Percentiles rank a stretch among this genome's conserved stretches.
Evolutionary conservation across 2,329 filamentous ascomycete genomes (phyloP).

Genomic region (Teratosphaeriaceae sp.): DNA sequence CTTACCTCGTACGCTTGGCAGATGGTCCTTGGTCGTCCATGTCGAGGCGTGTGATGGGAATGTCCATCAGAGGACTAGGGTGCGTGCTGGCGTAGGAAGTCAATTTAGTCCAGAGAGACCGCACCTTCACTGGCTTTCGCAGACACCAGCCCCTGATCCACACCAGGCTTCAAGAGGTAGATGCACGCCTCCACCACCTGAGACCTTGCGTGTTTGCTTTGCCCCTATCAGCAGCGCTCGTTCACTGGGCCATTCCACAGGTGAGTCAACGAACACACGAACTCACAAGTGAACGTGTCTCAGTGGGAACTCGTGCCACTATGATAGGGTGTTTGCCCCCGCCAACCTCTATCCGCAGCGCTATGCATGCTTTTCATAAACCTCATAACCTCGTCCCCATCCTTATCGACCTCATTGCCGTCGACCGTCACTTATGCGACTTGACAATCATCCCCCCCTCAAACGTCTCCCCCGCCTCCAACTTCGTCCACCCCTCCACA

Average conservation of each 20-base stretch:
- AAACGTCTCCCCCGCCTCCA: slow-evolving; percentile 71
- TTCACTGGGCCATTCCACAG: no score
- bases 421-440: slow-evolving; percentile 17
- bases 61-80: no score
- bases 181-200: neutral
- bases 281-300: no score
- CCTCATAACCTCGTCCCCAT: neutral
- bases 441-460: slow-evolving; percentile 55
- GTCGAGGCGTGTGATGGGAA: no score
- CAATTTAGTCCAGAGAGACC: no score
- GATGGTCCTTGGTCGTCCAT: no score
- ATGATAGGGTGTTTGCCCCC: neutral
- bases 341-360: neutral
- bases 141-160: no score
- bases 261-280: no score
- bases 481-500: slow-evolving; percentile 72
- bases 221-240: neutral
- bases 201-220: neutral
- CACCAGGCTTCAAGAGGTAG: no score
- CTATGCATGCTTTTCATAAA: slow-evolving; percentile 2
- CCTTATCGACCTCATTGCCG: neutral
- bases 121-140: no score
- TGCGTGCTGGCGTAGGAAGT: no score
- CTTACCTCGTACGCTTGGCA: slow-evolving; percentile 1
- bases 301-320: no score